Conservation (phyloP, 768 basidiomycete genomes). For the Rossbeevera mucosa region DNA sequence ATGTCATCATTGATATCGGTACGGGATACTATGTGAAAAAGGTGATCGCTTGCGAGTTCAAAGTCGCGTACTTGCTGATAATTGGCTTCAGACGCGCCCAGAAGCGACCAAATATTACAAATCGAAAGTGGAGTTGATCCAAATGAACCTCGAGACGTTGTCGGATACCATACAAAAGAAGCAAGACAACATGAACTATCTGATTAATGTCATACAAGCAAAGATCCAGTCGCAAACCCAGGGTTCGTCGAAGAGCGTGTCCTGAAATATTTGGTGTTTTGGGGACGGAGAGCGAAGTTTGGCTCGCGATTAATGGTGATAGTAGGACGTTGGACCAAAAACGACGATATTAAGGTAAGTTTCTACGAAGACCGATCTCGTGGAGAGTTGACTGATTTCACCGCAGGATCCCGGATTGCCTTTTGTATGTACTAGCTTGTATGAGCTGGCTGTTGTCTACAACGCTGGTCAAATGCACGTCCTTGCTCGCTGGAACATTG, state of each 20-base stretch:
- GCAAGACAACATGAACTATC: constrained; percentile 78
- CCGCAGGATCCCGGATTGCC: neutral
- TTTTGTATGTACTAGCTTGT: neutral
- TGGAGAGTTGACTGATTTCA: constrained; percentile 1
- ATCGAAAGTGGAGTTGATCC: constrained; percentile 76
- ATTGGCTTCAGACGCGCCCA: constrained; percentile 58
- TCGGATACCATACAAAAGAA: constrained; percentile 90
- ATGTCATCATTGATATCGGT: constrained; percentile 92
- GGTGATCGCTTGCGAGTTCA: constrained; percentile 39
- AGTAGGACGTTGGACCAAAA: neutral
- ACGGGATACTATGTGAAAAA: constrained; percentile 97
- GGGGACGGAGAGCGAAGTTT: neutral
- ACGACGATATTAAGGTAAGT: neutral
- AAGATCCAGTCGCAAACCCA: constrained; percentile 38
- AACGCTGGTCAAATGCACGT: neutral
- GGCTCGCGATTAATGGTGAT: neutral
- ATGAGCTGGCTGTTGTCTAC: neutral
- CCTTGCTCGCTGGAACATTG: neutral
- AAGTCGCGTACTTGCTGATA: neutral
- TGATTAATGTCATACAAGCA: constrained; percentile 69
- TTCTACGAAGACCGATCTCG: neutral
- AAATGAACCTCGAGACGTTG: constrained; percentile 75
- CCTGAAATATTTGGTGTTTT: constrained; percentile 8
- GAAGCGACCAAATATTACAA: constrained; percentile 82
- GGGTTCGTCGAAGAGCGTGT: constrained; percentile 17